These are phyloP conservation scores for Pistacia integerrima DNA, from an alignment of 345 rosid species.

Conservation along the genomic window DNA sequence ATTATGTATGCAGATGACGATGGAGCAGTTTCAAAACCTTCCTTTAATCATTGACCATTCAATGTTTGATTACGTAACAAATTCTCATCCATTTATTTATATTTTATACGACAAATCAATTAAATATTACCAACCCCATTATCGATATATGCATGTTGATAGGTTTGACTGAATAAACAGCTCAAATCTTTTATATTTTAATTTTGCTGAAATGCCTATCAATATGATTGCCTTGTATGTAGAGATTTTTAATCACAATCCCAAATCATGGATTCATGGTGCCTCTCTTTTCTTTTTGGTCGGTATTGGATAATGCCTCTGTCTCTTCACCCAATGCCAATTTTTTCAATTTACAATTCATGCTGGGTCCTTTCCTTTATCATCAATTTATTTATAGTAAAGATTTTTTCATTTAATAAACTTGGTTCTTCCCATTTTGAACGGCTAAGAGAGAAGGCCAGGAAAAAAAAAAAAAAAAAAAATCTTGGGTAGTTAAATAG, in stretches of 20 bases:
- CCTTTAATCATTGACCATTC: slow-evolving; percentile 3
- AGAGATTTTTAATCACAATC: neutral
- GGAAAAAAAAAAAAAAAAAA: too few relatives aligned
- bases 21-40: neutral
- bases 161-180: neutral
- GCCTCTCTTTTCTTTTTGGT: neutral
- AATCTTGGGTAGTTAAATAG: too few relatives aligned
- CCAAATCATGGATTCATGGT: neutral
- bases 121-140: slow-evolving; percentile 14
- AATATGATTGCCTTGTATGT: neutral
- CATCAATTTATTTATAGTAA: too few relatives aligned
- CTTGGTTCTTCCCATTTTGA: neutral
- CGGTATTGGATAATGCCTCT: slow-evolving; percentile 7
- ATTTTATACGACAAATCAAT: neutral
- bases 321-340: neutral
- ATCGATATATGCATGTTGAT: neutral
- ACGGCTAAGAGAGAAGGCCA: too few relatives aligned
- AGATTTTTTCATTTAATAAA: neutral
- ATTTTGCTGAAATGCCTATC: neutral
- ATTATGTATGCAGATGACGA: neutral
- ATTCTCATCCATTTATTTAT: neutral
- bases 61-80: neutral
- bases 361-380: neutral
- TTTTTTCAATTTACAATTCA: neutral
- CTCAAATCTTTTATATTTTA: neutral